These are phyloP conservation scores for Rhodotorula toruloides DNA, from an alignment of 768 basidiomycete species.

Conservation along the genomic window DNA sequence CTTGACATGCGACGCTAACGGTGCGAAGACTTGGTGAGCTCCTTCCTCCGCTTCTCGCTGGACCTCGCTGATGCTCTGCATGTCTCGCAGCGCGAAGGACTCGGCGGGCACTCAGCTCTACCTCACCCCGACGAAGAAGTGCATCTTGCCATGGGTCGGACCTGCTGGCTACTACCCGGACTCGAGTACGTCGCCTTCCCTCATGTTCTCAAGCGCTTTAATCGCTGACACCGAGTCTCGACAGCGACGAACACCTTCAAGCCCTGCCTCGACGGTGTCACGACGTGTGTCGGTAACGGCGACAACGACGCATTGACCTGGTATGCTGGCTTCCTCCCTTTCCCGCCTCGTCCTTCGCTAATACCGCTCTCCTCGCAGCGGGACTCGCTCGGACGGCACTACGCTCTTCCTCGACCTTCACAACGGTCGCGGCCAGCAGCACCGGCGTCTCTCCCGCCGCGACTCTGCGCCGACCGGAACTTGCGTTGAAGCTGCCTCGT, in stretches of 20 bases:
- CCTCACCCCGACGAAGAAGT: not conserved
- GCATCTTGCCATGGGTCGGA: not conserved
- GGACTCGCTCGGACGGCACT: too few relatives aligned
- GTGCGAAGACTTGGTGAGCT: not conserved
- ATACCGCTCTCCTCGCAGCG: too few relatives aligned
- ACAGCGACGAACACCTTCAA: not conserved
- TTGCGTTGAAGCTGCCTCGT: not conserved
- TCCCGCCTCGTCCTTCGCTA: not conserved
- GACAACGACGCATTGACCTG: not conserved
- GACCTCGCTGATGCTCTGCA: too few relatives aligned
- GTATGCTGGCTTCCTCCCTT: not conserved
- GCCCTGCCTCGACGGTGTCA: not conserved
- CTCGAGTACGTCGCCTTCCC: not conserved
- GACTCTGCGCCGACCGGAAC: not conserved
- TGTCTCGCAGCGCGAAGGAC: conserved; percentile 3
- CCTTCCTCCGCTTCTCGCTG: too few relatives aligned
- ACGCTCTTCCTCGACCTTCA: too few relatives aligned
- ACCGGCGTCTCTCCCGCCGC: not conserved
- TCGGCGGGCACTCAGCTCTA: not conserved
- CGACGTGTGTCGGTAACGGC: not conserved
- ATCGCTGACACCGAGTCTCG: not conserved
- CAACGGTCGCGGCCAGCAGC: too few relatives aligned
- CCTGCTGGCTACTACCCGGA: not conserved
- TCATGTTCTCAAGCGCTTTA: not conserved
- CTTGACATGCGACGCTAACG: not conserved